A percentile compares a stretch with the other conserved stretches of the same genome.
Conservation (phyloP, 2,329 filamentous ascomycete species). For the Pestalotiopsis sp. region DNA sequence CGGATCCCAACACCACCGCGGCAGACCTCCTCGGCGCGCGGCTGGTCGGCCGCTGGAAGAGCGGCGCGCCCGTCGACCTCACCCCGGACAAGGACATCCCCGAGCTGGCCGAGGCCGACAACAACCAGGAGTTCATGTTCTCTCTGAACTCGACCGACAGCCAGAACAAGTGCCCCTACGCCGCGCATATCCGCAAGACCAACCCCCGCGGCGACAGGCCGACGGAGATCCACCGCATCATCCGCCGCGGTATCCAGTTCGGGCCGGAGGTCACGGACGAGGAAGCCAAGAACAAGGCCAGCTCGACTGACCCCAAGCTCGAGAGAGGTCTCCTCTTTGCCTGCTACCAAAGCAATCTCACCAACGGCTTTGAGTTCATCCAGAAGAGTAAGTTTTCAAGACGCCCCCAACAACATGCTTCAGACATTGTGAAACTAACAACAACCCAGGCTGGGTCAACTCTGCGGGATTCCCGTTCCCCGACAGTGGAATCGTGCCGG, state of each 20-base stretch:
- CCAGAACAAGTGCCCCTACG: constrained; percentile 44
- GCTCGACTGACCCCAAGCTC: constrained; percentile 25
- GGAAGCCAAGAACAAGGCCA: constrained; percentile 28
- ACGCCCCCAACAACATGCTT: neutral
- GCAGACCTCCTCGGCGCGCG: constrained; percentile 41
- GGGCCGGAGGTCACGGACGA: constrained; percentile 37
- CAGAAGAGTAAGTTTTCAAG: neutral
- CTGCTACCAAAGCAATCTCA: neutral
- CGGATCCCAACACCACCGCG: constrained; percentile 11
- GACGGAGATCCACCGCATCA: constrained; percentile 32
- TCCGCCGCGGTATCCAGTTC: constrained; percentile 48
- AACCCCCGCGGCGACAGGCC: constrained; percentile 41
- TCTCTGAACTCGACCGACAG: constrained; percentile 19
- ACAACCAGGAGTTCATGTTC: constrained; percentile 40
- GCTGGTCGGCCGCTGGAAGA: constrained; percentile 46
- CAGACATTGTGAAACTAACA: neutral
- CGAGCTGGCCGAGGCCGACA: constrained; percentile 23
- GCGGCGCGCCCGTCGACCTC: constrained; percentile 31
- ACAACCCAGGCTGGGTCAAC: neutral
- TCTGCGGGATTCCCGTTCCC: too few relatives aligned
- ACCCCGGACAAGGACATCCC: constrained; percentile 33
- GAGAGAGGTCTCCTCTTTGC: constrained; percentile 47
- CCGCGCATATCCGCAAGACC: constrained; percentile 49
- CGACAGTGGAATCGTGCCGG: too few relatives aligned
- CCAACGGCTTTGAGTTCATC: neutral